Evolutionary conservation across 495 filamentous ascomycete species (phyloP).

Genomic region (Oidiodendron maius): DNA sequence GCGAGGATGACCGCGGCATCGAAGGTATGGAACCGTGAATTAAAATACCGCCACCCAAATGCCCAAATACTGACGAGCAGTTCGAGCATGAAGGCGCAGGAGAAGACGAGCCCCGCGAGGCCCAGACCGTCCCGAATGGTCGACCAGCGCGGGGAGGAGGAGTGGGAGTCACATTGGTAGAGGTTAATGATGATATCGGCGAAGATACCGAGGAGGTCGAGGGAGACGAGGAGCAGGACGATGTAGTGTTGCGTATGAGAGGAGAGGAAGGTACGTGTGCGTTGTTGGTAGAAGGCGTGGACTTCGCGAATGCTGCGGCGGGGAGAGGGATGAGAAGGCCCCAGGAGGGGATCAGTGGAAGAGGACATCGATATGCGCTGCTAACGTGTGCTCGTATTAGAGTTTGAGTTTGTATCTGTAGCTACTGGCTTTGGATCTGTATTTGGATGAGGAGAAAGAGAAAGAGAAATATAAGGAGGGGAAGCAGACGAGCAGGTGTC

Average conservation of each 20-base stretch:
- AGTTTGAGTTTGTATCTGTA: too few relatives aligned
- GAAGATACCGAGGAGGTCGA: slow-evolving; percentile 55
- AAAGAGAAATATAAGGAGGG: background rate
- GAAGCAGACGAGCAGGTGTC: background rate
- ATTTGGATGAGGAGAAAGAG: background rate
- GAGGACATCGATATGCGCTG: too few relatives aligned
- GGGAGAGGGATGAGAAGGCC: background rate
- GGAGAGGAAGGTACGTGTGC: slow-evolving; percentile 34
- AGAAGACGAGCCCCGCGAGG: slow-evolving; percentile 40
- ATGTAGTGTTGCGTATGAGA: slow-evolving; percentile 54
- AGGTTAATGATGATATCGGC: slow-evolving; percentile 58
- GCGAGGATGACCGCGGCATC: slow-evolving; percentile 57
- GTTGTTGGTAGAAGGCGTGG: slow-evolving; percentile 20
- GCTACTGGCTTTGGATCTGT: too few relatives aligned
- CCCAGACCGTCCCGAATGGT: slow-evolving; percentile 20
- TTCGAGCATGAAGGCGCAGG: slow-evolving; percentile 55
- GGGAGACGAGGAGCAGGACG: slow-evolving; percentile 46
- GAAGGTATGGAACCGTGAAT: slow-evolving; percentile 54
- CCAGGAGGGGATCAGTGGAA: background rate
- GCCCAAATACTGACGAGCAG: slow-evolving; percentile 48
- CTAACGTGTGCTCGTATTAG: too few relatives aligned
- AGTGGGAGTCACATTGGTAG: slow-evolving; percentile 48
- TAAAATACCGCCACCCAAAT: slow-evolving; percentile 54
- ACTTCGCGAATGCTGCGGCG: slow-evolving; percentile 8
- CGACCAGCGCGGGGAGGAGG: slow-evolving; percentile 13